phyloP scores from a whole-genome alignment of 2,329 filamentous ascomycete genomes.

The Calcarisporium arbuscula region DNA sequence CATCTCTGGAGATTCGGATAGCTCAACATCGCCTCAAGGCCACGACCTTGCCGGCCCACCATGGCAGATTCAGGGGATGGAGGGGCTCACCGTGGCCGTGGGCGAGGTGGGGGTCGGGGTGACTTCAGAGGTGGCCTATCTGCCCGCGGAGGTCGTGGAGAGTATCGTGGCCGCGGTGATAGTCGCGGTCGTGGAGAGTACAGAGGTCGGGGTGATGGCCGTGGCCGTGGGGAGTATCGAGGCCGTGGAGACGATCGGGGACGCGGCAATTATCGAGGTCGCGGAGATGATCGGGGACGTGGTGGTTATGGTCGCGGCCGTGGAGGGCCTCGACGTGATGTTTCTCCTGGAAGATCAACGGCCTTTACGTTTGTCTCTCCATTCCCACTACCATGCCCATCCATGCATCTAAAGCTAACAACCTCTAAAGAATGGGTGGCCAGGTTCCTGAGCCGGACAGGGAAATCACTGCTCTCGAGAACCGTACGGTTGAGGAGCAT shows the following conservation, averaged over 20 bases:
- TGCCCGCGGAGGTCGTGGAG: conserved; percentile 12
- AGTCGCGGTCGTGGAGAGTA: conserved; percentile 13
- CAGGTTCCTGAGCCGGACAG: conserved; percentile 16
- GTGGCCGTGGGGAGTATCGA: conserved; percentile 14
- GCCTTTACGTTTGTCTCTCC: conserved; percentile 11
- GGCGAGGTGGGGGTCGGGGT: conserved; percentile 9
- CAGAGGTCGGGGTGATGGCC: too few relatives aligned
- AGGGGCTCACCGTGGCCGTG: conserved; percentile 2
- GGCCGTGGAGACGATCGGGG: conserved; percentile 12
- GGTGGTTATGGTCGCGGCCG: conserved; percentile 13
- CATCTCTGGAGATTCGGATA: too few relatives aligned
- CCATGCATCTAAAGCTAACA: neutral
- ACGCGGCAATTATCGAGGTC: conserved; percentile 10
- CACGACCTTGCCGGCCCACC: too few relatives aligned
- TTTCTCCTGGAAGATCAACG: conserved; percentile 15
- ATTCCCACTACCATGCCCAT: neutral
- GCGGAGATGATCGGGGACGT: conserved; percentile 15
- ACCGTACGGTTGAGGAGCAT: conserved; percentile 28
- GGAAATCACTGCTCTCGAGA: conserved; percentile 29
- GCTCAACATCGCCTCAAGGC: too few relatives aligned
- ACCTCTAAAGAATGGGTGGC: conserved; percentile 16
- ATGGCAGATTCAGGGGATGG: too few relatives aligned
- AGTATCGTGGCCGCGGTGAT: conserved; percentile 9
- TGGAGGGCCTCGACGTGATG: conserved; percentile 17
- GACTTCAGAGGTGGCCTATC: conserved; percentile 15